Base-by-base conservation (phyloP, 1,284 basidiomycete genomes). In the Earliella scabrosa region DNA sequence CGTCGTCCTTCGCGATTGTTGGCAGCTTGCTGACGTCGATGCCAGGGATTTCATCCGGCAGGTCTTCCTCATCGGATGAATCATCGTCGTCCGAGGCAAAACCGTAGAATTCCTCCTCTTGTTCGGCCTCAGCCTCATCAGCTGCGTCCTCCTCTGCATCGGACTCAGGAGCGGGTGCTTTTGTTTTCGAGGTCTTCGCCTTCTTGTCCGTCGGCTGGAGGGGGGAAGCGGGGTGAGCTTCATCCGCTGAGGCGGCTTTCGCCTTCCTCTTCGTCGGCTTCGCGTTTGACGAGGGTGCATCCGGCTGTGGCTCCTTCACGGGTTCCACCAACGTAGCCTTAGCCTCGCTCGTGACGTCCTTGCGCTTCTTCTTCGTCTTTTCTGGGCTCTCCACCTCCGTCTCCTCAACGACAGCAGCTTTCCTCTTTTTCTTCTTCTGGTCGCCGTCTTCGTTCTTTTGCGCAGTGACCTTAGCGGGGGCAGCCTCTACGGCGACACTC, bases 1-100 rank as follows among this genome's bases (percentile, higher is more conserved):
- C 86, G 68, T 95, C 93, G 71, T 95, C 93, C 68, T 93, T 95
- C 26, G 90, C 88, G 41, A 95, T 77, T 1, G 89, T 92, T 0
- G 94, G 94, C 34, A 97, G 77, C 63, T 82, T 87, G 16, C 71
- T 73, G 21, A 93, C 75, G 63, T 95, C 88, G 45, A 95, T 68
- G 0, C 76, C 82, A 13, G 76, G 70, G 41, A 73, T 71, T 20
- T 80, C 79, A 7, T 83, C 82, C 46, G 80, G 82, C 58, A 77
- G 77, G 40, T 82, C 81, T 52, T 93, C 92, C 52, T 95, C 93
- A 58, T 88, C 87, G 1, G 90, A 92, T 20, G 89, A 92, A 68
- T 94, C 91, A 50, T 90, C 88, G 47, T 88, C 87, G 51, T 88
- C 87, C 16, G 88, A 86, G 3, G 88, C 89, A 70, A 93, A 92